A percentile compares a stretch with the other conserved stretches of the same genome.
Conservation (phyloP, 331 rosid genomes). For the Malus hybrid region DNA sequence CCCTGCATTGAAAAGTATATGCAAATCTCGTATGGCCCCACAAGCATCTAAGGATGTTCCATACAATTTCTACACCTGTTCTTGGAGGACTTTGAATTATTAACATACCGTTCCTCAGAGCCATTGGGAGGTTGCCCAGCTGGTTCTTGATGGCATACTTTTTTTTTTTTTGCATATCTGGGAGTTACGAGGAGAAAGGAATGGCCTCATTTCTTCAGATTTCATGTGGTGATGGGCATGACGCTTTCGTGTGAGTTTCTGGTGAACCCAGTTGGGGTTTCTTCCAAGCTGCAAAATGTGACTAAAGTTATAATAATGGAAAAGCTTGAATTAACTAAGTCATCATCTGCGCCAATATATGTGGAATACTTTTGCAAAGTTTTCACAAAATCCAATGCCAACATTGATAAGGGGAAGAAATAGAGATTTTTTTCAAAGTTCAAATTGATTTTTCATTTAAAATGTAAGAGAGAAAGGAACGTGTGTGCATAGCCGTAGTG, state of each 20-base stretch:
- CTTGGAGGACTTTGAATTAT: constrained; percentile 45
- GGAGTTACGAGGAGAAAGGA: constrained; percentile 89
- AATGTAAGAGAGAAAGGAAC: no score
- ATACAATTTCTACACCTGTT: constrained; percentile 68
- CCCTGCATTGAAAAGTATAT: constrained; percentile 39
- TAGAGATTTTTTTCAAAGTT: no score
- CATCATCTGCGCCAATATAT: no score
- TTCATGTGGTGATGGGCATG: constrained; percentile 93
- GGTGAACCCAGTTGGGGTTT: no score
- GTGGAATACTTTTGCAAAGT: no score
- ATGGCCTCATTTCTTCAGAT: constrained; percentile 96
- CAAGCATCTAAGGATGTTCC: constrained; percentile 77
- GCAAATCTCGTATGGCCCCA: constrained; percentile 24
- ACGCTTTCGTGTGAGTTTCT: no score
- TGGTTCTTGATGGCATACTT: constrained; percentile 89
- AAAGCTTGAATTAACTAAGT: no score
- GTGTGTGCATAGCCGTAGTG: no score
- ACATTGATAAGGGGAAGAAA: no score
- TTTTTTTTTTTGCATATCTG: constrained; percentile 71
- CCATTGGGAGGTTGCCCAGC: constrained; percentile 70
- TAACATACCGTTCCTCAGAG: constrained; percentile 70
- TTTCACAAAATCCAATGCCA: no score
- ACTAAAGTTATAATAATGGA: not conserved
- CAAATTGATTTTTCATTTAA: no score
- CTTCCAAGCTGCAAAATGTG: constrained; percentile 57